Base-by-base conservation (phyloP, 2,329 filamentous ascomycete species). In the Raffaelea albimanens region DNA sequence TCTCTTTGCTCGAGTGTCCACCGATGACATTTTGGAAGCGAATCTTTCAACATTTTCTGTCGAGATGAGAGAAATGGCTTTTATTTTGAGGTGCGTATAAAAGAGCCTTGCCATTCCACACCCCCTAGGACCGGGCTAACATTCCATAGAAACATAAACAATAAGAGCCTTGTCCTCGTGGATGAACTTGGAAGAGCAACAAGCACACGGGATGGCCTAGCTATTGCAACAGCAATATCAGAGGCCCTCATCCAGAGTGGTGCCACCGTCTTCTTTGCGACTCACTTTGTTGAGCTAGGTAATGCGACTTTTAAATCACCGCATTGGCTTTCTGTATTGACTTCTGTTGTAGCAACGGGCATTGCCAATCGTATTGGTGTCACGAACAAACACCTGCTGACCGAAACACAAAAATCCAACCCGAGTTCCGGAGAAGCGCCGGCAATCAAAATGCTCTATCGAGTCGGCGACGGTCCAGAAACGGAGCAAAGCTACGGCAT, bases 11-110 rank as follows among this genome's bases (percentile, higher is more conserved):
- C 78, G 93, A 2, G 75, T 95, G 9, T 91, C 89, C 0, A 85
- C 87, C 38, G 85, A 95, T 48, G 90, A 97, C 62, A 87, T 77
- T 52, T 84, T 95, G 20, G 87, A 95, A 66, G 83, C 85, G 16
- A 97, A 95, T 53, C 78, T 95, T 21, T 97, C 91, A 0, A 95
- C 88, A 0, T 98, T 97, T 60, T 87, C 90, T 0, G 76, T 88
- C 0, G 93, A 98, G 63, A 97, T 98, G 93, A 78, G 87, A 39
- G 93, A 97, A 58, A 94, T 91, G 68, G 88, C 90, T 0, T 95
- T 94, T 61, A 96, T 98, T 47, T 67, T 97, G 1, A 77, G 80
- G 72, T 72, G 58, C 2, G 49, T 43, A 18, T 5, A 9, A 1
- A 7, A 11, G 14, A 10, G 18, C 14, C 13, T 49, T 3, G 31